Percentiles rank a stretch among this genome's conserved stretches.
phyloP scores from a whole-genome alignment of 2,329 filamentous ascomycete species.

The Didymella sp. region DNA sequence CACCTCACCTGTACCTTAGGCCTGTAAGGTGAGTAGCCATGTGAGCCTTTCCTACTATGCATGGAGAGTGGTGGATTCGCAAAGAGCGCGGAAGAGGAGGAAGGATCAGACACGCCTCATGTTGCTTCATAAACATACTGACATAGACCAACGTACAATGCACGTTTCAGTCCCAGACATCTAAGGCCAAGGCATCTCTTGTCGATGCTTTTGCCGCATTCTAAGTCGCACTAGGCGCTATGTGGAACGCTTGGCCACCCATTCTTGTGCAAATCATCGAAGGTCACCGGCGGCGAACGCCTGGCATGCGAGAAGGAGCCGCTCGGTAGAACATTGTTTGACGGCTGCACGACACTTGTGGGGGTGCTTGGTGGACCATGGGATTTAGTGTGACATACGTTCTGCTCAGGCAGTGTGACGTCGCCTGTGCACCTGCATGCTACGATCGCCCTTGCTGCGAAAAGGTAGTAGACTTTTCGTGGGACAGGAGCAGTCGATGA shows the following conservation, averaged over 20 bases:
- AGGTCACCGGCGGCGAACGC: neutral
- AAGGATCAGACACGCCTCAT: constrained; percentile 1
- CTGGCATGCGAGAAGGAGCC: constrained; percentile 1
- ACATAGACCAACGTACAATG: constrained; percentile 3
- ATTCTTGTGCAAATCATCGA: constrained; percentile 1
- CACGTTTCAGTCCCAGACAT: constrained; percentile 17
- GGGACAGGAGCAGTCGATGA: neutral
- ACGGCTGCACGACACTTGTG: neutral
- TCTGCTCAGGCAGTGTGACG: neutral
- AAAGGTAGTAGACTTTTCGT: neutral
- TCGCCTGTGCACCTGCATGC: neutral
- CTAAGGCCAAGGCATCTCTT: neutral
- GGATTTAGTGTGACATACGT: neutral
- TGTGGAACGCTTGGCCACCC: constrained; percentile 18
- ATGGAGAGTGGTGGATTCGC: constrained; percentile 8
- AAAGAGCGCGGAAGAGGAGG: neutral
- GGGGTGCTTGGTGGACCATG: neutral
- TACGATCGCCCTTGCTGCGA: neutral
- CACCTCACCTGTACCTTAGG: constrained; percentile 23
- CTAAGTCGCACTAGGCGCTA: constrained; percentile 16
- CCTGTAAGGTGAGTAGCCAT: constrained; percentile 15
- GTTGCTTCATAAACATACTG: constrained; percentile 7
- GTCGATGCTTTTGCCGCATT: constrained; percentile 4
- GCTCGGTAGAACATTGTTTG: constrained; percentile 13
- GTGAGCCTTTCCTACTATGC: constrained; percentile 22